Conservation (phyloP, 2,329 filamentous ascomycete species). For the Xenoacremonium recifei region DNA sequence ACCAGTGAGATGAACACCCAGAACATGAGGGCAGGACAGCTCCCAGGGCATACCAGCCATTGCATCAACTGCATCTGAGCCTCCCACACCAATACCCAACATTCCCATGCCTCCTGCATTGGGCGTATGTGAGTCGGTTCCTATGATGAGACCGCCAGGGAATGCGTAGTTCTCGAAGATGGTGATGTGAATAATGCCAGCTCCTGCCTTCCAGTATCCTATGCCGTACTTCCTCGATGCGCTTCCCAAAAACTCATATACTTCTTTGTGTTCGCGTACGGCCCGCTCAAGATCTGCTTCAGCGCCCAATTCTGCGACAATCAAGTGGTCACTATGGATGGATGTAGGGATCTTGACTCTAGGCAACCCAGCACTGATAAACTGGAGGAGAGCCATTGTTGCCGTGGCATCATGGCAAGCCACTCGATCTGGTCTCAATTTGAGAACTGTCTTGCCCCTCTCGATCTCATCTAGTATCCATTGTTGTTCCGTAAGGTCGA, state of each 20-base stretch:
- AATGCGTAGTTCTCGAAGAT: conserved; percentile 98
- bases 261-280: conserved; percentile 95
- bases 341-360: conserved; percentile 91
- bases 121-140: conserved; percentile 96
- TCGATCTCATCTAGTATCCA: conserved; percentile 66
- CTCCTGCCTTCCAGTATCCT: conserved; percentile 98
- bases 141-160: conserved; percentile 96
- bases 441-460: conserved; percentile 93
- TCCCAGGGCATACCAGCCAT: conserved; percentile 98
- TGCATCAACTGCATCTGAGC: conserved; percentile 97
- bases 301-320: conserved; percentile 93
- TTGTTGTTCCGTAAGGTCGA: conserved; percentile 94
- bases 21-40: conserved; percentile 94
- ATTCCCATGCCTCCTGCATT: conserved; percentile 96
- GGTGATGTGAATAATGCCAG: conserved; percentile 99
- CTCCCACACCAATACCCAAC: conserved; percentile 93
- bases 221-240: conserved; percentile 99
- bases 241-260: conserved; percentile 93
- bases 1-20: conserved; percentile 94
- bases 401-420: conserved; percentile 99
- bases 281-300: conserved; percentile 91
- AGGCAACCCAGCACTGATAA: conserved; percentile 98
- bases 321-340: conserved; percentile 98
- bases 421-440: conserved; percentile 94
- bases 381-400: conserved; percentile 99